Evolutionary conservation across 1,284 basidiomycete genomes (phyloP), one percentile per base, ranked within the genome.

Genomic region (Marasmius oreades): DNA sequence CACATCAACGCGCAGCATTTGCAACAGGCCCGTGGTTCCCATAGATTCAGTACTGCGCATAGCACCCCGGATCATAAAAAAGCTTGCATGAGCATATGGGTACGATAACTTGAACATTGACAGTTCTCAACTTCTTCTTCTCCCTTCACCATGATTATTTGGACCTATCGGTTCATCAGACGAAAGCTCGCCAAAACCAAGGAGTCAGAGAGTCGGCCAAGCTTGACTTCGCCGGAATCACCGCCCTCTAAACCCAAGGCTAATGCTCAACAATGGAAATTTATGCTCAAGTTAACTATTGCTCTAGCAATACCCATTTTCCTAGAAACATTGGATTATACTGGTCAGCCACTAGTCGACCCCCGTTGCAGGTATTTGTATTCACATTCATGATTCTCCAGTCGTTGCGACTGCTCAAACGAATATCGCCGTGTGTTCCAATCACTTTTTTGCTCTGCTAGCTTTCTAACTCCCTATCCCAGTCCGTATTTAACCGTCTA

Each of bases 351-450:
- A 6, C n/a, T 22, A 37, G 1, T 18, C 4, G 31, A 50, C 16
- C 12, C 24, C 23, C 20, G 50, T 31, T 44, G 5, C 36, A 44
- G n/a, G n/a, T 18, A 24, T 20, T 1, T 33, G 31, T 10, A 3
- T 48, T n/a, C 44, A 39, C 24, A 26, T 14, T 2, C 37, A 47
- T 36, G 14, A 22, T 18, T 24, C 33, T 52, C 16, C 37, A 80
- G 79, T 81, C 2, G 79, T 81, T 23, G 80, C 80, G 4, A 80
- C 78, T n/a, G 77, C 79, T 1, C 80, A 81, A 58, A 67, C 76
- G 22, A 71, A 73, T 31, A 81, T 81, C 56, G 79, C 78, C 12
- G 78, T 79, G 62, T 6, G 63, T 61, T 5, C 39, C n/a, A 34
- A 11, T 45, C 28, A n/a, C 36, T 33, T 20, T 5, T n/a, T 6